phyloP scores from a whole-genome alignment of 1,139 yeast species.

The Hansenula anomala region DNA sequence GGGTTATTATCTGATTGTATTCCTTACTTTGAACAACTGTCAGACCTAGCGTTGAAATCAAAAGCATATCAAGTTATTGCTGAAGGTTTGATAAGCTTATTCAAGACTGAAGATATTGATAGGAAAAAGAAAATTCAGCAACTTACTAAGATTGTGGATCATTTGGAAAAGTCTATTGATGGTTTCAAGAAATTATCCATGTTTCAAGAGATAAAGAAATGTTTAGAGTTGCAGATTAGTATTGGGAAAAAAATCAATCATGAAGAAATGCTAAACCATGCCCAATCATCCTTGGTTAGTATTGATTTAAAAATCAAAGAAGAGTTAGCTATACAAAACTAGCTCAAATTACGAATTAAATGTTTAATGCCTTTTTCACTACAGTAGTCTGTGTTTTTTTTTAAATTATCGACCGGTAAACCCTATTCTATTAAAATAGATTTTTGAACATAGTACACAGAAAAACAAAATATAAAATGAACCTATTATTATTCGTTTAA shows the following conservation, averaged over 20 bases:
- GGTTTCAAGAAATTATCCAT: constrained; percentile 36
- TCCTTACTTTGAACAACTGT: constrained; percentile 36
- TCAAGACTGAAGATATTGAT: constrained; percentile 1
- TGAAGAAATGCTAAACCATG: constrained; percentile 31
- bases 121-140: constrained; percentile 3
- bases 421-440: too few relatives aligned
- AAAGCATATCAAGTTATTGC: constrained; percentile 38
- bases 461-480: background rate
- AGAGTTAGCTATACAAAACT: background rate
- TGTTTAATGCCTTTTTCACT: too few relatives aligned
- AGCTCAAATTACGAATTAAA: background rate
- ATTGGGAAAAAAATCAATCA: constrained; percentile 24
- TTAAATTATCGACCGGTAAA: too few relatives aligned
- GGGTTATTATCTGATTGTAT: constrained; percentile 32
- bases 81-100: constrained; percentile 18
- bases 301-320: constrained; percentile 17
- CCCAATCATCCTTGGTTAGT: constrained; percentile 29
- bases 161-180: constrained; percentile 36
- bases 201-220: constrained; percentile 32
- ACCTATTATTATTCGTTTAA: constrained; percentile 37
- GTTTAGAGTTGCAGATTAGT: constrained; percentile 22
- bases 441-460: background rate
- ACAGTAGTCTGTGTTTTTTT: too few relatives aligned
- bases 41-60: constrained; percentile 32
- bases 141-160: constrained; percentile 27